These are phyloP conservation scores for Lentinula detonsa DNA, from an alignment of 768 basidiomycete species.

Conservation along the genomic window DNA sequence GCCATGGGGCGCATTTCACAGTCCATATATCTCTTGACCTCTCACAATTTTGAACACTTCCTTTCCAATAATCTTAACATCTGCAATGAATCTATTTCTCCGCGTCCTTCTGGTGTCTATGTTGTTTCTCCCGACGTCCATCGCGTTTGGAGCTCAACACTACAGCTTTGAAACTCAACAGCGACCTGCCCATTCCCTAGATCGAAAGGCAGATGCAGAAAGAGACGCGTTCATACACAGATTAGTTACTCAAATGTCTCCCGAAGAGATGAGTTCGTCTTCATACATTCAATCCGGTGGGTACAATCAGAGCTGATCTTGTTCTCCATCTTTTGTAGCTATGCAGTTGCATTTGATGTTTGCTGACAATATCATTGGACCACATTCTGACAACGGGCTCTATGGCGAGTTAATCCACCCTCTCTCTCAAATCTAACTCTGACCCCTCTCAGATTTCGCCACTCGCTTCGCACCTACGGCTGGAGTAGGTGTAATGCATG, in stretches of 20 bases:
- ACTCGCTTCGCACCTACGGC: slow-evolving; percentile 9
- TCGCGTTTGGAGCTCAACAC: slow-evolving; percentile 1
- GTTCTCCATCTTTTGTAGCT: background rate
- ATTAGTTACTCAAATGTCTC: slow-evolving; percentile 6
- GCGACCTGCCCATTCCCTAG: background rate
- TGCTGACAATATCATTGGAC: slow-evolving; percentile 10
- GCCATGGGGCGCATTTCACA: too few species aligned
- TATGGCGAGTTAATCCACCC: background rate
- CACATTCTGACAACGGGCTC: slow-evolving; percentile 9
- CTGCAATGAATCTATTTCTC: background rate
- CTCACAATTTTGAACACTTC: background rate
- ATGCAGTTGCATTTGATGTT: slow-evolving; percentile 13
- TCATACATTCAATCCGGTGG: background rate
- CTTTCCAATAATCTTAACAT: background rate
- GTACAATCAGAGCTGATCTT: background rate
- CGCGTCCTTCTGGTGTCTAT: background rate
- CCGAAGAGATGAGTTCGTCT: slow-evolving; percentile 8
- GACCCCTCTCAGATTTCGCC: slow-evolving; percentile 5
- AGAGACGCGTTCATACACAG: slow-evolving; percentile 8
- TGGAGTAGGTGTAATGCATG: slow-evolving; percentile 11
- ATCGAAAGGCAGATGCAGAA: background rate
- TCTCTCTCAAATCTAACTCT: background rate
- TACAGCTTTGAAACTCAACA: background rate
- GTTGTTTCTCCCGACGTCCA: background rate
- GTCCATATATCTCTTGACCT: background rate